Percentiles rank a stretch among this genome's conserved stretches.
Evolutionary conservation across 2,329 filamentous ascomycete species (phyloP).

Genomic region (Piedraia hortae): DNA sequence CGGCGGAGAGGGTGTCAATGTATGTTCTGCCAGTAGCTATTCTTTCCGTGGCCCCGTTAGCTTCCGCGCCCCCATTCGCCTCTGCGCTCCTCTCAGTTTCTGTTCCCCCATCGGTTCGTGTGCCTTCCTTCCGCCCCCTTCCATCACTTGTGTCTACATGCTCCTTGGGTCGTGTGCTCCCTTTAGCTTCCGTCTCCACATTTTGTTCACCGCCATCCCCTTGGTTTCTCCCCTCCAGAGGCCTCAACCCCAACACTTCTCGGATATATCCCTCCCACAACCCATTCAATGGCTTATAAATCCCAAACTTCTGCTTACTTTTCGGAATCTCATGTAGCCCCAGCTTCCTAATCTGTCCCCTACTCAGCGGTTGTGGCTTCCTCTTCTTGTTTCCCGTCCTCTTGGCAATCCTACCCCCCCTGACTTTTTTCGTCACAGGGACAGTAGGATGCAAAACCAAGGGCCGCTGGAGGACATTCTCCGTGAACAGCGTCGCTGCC

Average conservation of each 20-base stretch:
- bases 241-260: conserved; percentile 40
- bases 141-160: too few relatives aligned
- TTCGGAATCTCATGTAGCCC: conserved; percentile 49
- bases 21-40: conserved; percentile 14
- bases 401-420: conserved; percentile 21
- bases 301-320: conserved; percentile 37
- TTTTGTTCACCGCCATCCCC: too few relatives aligned
- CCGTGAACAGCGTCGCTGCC: conserved; percentile 42
- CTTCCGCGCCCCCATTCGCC: too few relatives aligned
- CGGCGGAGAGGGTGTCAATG: conserved; percentile 32
- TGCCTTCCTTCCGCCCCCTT: too few relatives aligned
- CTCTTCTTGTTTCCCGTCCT: conserved; percentile 12
- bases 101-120: too few relatives aligned
- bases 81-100: too few relatives aligned
- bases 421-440: conserved; percentile 27
- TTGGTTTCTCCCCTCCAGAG: too few relatives aligned
- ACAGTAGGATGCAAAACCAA: conserved; percentile 54
- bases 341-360: conserved; percentile 45
- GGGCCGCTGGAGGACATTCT: conserved; percentile 60
- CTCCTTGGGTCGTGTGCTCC: too few relatives aligned
- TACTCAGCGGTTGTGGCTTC: conserved; percentile 44
- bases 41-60: not conserved
- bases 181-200: too few relatives aligned
- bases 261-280: conserved; percentile 70
- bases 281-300: conserved; percentile 49